Evolutionary conservation across 768 basidiomycete species (phyloP), one percentile per base, ranked within the genome.

Genomic region (Panellus pusillus): DNA sequence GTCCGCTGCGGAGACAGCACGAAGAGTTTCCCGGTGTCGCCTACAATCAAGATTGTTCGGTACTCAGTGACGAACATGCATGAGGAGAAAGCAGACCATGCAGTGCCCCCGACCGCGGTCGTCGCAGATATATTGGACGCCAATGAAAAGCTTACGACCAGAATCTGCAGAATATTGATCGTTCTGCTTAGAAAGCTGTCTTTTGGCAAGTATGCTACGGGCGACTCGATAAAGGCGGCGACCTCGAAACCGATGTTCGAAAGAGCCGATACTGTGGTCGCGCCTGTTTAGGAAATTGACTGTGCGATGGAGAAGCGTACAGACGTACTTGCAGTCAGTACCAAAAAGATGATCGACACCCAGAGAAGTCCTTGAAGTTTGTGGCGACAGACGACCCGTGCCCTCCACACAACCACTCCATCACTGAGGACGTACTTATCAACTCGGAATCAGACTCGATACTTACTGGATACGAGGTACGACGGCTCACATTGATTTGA

Each of bases 351-450:
- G 15, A 50, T 38, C 2, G 57, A 24, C 15, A 59, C 19, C 7
- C 18, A 40, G 3, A 59, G 19, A 14, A 41, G 42, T 42, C 37
- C 46, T 11, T 52, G 32, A 18, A 50, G 40, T 27, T 35, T 37
- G 5, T 45, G 20, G 3, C 24, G 32, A 19, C 40, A 59, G 17
- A 54, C 47, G 9, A 59, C 36, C 57, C 57, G 54, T 0, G 57
- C 57, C n/a, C 57, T 35, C 57, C 57, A 59, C 14, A 54, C 45
- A n/a, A 59, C 57, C 1, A 59, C 35, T 1, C 32, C 49, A 15
- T 54, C 53, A 17, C 48, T 47, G 41, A 59, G 20, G 6, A 49
- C 20, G 17, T 53, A 58, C 48, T 54, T 3, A 31, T 12, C 17
- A 24, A 41, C 18, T 13, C 7, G 24, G 24, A 24, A 24, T 47